These are phyloP conservation scores for Russula earlei DNA, from an alignment of 768 basidiomycete genomes.

Conservation along the genomic window DNA sequence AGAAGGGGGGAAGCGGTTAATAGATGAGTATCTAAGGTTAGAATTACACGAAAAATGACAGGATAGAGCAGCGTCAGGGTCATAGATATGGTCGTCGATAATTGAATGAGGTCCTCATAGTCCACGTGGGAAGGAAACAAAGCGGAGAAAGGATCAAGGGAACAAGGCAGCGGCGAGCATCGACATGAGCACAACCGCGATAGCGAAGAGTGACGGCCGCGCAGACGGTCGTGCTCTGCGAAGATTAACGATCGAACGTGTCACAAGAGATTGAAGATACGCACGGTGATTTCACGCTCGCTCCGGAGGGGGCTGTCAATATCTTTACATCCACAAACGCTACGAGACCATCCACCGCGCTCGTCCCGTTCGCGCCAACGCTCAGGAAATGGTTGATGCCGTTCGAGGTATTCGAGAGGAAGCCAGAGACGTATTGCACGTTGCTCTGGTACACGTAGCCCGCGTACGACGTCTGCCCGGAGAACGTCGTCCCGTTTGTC, in stretches of 20 bases:
- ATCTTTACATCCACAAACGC: slow-evolving; percentile 71
- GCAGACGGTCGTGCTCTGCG: background rate
- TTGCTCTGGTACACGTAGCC: slow-evolving; percentile 69
- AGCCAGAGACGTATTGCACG: slow-evolving; percentile 57
- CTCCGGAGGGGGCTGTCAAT: slow-evolving; percentile 28
- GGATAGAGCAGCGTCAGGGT: background rate
- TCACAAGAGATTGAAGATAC: background rate
- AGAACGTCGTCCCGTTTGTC: slow-evolving; percentile 51
- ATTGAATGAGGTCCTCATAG: background rate
- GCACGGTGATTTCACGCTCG: slow-evolving; percentile 17
- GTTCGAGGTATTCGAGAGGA: slow-evolving; percentile 57
- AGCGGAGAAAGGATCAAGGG: background rate
- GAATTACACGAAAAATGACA: slow-evolving; percentile 8
- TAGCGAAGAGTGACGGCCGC: background rate
- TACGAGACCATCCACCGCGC: slow-evolving; percentile 74
- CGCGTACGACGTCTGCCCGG: slow-evolving; percentile 50
- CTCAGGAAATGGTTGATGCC: slow-evolving; percentile 59
- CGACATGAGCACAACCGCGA: background rate
- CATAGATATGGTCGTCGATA: background rate
- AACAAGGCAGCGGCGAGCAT: slow-evolving; percentile 1
- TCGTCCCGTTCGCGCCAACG: slow-evolving; percentile 43
- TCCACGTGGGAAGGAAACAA: background rate
- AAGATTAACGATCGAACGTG: background rate
- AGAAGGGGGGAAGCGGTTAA: no score
- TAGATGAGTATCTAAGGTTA: no score